These are phyloP conservation scores for Cercospora beticola DNA, from an alignment of 2,329 filamentous ascomycete species.

Conservation along the genomic window DNA sequence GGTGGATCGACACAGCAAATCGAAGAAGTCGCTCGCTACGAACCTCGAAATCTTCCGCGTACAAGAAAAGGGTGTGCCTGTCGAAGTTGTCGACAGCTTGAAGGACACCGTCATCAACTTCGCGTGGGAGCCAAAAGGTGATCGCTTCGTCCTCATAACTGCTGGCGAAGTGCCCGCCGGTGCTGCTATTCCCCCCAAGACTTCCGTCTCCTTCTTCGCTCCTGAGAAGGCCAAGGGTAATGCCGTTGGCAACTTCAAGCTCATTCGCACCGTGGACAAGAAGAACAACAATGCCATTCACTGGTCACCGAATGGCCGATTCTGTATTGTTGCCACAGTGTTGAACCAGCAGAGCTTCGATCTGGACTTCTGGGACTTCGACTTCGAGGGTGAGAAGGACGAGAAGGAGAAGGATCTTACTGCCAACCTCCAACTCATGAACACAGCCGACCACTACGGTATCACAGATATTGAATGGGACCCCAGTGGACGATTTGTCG, in stretches of 20 bases:
- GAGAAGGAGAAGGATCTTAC: slow-evolving; percentile 91
- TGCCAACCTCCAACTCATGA: slow-evolving; percentile 93
- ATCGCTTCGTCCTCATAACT: slow-evolving; percentile 95
- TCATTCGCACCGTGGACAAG: slow-evolving; percentile 92
- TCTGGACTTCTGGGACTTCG: slow-evolving; percentile 95
- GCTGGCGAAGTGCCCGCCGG: slow-evolving; percentile 78
- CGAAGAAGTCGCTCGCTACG: slow-evolving; percentile 95
- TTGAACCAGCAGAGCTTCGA: slow-evolving; percentile 91
- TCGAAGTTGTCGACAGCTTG: slow-evolving; percentile 95
- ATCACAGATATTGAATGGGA: slow-evolving; percentile 99
- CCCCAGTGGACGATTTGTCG: slow-evolving; percentile 89
- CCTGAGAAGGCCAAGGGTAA: slow-evolving; percentile 89
- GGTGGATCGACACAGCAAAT: slow-evolving; percentile 98
- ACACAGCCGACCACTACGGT: slow-evolving; percentile 91
- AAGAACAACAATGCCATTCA: slow-evolving; percentile 99
- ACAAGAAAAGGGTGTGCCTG: slow-evolving; percentile 94
- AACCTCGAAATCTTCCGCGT: slow-evolving; percentile 98
- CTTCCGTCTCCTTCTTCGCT: slow-evolving; percentile 91
- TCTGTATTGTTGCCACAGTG: slow-evolving; percentile 91
- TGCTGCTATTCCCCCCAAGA: slow-evolving; percentile 87
- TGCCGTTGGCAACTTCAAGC: slow-evolving; percentile 88
- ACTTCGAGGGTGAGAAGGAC: slow-evolving; percentile 91
- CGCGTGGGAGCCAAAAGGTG: slow-evolving; percentile 97
- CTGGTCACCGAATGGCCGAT: slow-evolving; percentile 94
- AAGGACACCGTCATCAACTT: slow-evolving; percentile 99